Base-by-base conservation (phyloP, 176 grass and related monocot genomes). In the Aegilops umbellulata region DNA sequence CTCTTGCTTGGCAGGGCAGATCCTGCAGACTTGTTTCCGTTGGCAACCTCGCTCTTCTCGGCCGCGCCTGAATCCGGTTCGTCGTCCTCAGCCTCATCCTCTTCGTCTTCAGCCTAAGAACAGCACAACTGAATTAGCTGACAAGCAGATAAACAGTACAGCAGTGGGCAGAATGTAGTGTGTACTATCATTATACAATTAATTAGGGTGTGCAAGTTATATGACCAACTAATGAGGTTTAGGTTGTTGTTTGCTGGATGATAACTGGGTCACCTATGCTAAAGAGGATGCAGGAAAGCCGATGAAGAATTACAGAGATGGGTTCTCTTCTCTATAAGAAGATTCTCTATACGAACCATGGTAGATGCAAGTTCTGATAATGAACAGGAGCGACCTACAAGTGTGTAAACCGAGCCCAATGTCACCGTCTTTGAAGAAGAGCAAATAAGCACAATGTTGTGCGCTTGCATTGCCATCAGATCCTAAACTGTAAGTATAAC, bases 1-100 rank as follows among this genome's bases (percentile, higher is more conserved):
- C 92, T 94, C 71, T 94, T 91, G 38, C 26, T 84, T 66, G 77
- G 73, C 35, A 74, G 35, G 17, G 84, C 79, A 67, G 89, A 84
- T 34, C 69, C 74, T 10, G 65, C 26, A 9, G 35, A n/a, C 0
- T 29, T 74, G 27, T 64, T 80, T 13, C 78, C 83, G 7, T 74
- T 78, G 29, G 51, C 58, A 7, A 20, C 79, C 60, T 83, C 69
- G 65, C 26, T 76, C 35, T 64, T 46, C 3, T 68, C 58, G 11
- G 87, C 84, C 10, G 2, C 62, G 3, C 76, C 87, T 24, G 58
- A 75, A 66, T 89, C 80, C 22, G 27, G 13, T 29, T 74, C 86
- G 2, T 83, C 22, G 26, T 89, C 89, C 6, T 84, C 87, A 44
- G 15, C 78, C 63, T 90, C 79, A 10, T 75, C 82, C 6, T 84